These are phyloP conservation scores for Fistulifera pelliculosa DNA, from an alignment of 108 stramenopile species.

Conservation along the genomic window DNA sequence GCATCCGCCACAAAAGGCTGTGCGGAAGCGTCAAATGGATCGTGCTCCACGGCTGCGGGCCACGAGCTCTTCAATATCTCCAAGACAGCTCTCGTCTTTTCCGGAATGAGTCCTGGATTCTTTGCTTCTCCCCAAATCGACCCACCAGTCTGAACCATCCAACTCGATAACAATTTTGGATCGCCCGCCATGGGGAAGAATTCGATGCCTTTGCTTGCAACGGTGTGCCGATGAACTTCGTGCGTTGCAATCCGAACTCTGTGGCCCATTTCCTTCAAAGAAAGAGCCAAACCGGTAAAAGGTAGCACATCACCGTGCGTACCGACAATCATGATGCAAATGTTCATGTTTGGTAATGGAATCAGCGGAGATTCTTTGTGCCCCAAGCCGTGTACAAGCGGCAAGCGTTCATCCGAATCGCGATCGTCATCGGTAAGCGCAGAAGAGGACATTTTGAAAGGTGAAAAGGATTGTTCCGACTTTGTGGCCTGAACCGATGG, in stretches of 20 bases:
- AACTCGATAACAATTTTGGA: conserved; percentile 45
- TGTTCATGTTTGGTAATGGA: conserved; percentile 19
- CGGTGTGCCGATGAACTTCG: conserved; percentile 41
- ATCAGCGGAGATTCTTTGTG: no score
- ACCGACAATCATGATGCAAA: conserved; percentile 53
- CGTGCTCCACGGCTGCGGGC: conserved; percentile 54
- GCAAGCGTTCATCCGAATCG: no score
- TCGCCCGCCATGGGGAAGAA: conserved; percentile 82
- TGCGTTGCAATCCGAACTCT: conserved; percentile 59
- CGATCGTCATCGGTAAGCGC: no score
- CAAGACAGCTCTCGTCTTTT: conserved; percentile 52
- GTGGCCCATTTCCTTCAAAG: conserved; percentile 45
- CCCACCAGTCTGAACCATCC: conserved; percentile 71
- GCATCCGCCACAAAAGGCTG: conserved; percentile 63
- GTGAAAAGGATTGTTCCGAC: no score
- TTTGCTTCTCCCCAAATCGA: conserved; percentile 36
- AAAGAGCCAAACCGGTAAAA: conserved; percentile 37
- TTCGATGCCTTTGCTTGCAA: conserved; percentile 41
- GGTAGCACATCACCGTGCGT: conserved; percentile 64
- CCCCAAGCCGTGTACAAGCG: no score
- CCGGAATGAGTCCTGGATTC: conserved; percentile 30
- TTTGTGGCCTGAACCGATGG: no score
- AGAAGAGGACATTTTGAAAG: no score
- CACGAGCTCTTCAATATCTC: conserved; percentile 49
- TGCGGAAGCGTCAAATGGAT: conserved; percentile 37